These are phyloP conservation scores for Irpex sp. DNA, from an alignment of 1,284 basidiomycete species.

Conservation along the genomic window DNA sequence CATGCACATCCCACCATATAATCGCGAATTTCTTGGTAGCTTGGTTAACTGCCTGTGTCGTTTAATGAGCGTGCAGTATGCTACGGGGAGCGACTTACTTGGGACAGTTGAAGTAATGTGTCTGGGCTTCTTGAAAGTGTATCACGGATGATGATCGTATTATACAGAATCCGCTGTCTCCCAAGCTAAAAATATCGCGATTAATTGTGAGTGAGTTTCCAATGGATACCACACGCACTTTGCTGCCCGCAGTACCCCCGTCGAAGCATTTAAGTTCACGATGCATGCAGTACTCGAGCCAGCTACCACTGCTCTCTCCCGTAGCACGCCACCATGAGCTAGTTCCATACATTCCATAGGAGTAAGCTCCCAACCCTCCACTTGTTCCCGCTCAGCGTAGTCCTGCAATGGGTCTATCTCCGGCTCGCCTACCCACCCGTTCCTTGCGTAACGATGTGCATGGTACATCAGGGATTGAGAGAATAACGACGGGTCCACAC, in stretches of 20 bases:
- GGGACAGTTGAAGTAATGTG: slow-evolving; percentile 83
- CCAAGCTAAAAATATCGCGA: slow-evolving; percentile 50
- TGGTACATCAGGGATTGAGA: slow-evolving; percentile 70
- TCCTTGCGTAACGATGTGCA: slow-evolving; percentile 63
- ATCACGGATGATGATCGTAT: slow-evolving; percentile 67
- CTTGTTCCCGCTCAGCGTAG: slow-evolving; percentile 40
- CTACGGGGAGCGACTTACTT: slow-evolving; percentile 36
- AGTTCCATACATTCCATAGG: slow-evolving; percentile 69
- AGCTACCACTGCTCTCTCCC: slow-evolving; percentile 68
- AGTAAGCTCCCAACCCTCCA: slow-evolving; percentile 69
- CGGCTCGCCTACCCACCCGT: slow-evolving; percentile 71
- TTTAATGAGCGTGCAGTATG: neutral
- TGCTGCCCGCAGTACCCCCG: slow-evolving; percentile 73
- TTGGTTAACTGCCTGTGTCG: slow-evolving; percentile 66
- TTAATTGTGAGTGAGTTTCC: neutral
- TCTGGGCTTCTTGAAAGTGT: slow-evolving; percentile 64
- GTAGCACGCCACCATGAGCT: slow-evolving; percentile 69
- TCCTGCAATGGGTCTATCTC: slow-evolving; percentile 52
- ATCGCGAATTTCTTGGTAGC: slow-evolving; percentile 44
- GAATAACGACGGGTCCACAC: slow-evolving; percentile 80
- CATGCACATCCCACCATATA: slow-evolving; percentile 43
- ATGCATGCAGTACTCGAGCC: slow-evolving; percentile 88
- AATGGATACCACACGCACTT: slow-evolving; percentile 51
- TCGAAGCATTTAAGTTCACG: slow-evolving; percentile 71
- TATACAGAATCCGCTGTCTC: slow-evolving; percentile 83